These are phyloP conservation scores for Thalassiosira livingstoniorum DNA, from an alignment of 352 stramenopile species.

Conservation along the genomic window DNA sequence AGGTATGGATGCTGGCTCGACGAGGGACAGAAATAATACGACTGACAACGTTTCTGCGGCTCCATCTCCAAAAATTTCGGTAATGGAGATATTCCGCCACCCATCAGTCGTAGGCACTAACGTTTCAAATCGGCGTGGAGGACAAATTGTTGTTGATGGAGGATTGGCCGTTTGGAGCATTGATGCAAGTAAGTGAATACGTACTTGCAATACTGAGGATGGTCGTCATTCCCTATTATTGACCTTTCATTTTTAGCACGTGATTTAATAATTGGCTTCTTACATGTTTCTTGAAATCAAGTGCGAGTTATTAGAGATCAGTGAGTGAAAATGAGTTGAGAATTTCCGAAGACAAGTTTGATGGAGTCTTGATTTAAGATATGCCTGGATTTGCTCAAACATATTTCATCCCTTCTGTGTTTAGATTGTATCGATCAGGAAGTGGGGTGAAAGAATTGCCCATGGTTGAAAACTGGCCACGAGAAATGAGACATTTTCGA, in stretches of 20 bases:
- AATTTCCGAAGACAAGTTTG: too few species aligned
- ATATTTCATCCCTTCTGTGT: too few species aligned
- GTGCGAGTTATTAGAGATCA: constrained; percentile 75
- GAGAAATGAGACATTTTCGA: constrained; percentile 54
- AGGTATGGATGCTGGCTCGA: constrained; percentile 37
- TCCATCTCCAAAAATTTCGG: constrained; percentile 9
- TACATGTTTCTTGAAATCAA: too few species aligned
- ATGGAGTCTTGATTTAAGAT: too few species aligned
- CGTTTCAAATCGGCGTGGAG: constrained; percentile 59
- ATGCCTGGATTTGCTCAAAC: too few species aligned
- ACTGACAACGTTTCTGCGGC: neutral
- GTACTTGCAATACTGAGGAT: too few species aligned
- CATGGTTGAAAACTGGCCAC: constrained; percentile 71
- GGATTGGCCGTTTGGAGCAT: constrained; percentile 77
- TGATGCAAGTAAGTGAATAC: too few species aligned
- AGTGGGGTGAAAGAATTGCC: constrained; percentile 66
- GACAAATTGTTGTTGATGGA: constrained; percentile 71
- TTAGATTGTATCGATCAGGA: constrained; percentile 66
- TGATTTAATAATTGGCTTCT: too few species aligned
- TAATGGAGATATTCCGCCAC: constrained; percentile 61
- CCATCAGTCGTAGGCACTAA: constrained; percentile 52
- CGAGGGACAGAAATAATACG: neutral
- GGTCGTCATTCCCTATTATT: too few species aligned
- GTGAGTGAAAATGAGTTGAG: too few species aligned
- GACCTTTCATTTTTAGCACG: too few species aligned